Percentiles rank a stretch among this genome's conserved stretches.
Evolutionary conservation across 2,329 filamentous ascomycete genomes (phyloP).

Genomic region (Didymella segeticola): DNA sequence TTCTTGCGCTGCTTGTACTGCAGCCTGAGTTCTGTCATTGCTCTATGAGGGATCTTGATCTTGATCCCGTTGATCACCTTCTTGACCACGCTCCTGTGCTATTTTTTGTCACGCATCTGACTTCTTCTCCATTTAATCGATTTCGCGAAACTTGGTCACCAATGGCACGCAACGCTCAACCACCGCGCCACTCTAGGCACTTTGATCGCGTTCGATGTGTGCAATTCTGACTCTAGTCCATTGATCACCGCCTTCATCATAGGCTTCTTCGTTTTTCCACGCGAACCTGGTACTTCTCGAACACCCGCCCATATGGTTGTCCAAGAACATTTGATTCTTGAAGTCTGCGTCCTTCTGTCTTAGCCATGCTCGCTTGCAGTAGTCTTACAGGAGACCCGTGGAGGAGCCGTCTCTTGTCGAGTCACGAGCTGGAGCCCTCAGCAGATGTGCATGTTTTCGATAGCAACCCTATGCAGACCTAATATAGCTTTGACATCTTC

Average conservation of each 20-base stretch:
- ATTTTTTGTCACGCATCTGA: background rate
- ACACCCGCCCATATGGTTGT: constrained; percentile 29
- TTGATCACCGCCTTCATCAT: constrained; percentile 20
- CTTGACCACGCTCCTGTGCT: background rate
- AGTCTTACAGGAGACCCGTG: constrained; percentile 6
- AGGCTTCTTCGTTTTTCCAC: constrained; percentile 23
- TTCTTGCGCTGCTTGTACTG: constrained; percentile 26
- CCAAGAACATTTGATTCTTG: constrained; percentile 14
- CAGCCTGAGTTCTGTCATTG: constrained; percentile 12
- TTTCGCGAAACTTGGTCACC: background rate
- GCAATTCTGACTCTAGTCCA: background rate
- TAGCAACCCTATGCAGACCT: background rate
- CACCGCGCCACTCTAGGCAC: background rate
- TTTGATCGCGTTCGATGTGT: background rate
- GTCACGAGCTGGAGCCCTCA: background rate
- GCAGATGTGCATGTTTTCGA: background rate
- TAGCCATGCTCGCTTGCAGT: constrained; percentile 19
- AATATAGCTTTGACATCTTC: background rate
- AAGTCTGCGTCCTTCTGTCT: constrained; percentile 29
- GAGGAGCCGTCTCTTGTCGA: constrained; percentile 2
- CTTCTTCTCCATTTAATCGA: background rate
- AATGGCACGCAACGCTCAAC: background rate
- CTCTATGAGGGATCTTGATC: constrained; percentile 15
- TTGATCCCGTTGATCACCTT: constrained; percentile 9
- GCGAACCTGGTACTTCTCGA: constrained; percentile 22